Percentiles rank a stretch among this genome's conserved stretches.
Evolutionary conservation across 2,329 filamentous ascomycete genomes (phyloP).

Genomic region (Exophiala bonariae): DNA sequence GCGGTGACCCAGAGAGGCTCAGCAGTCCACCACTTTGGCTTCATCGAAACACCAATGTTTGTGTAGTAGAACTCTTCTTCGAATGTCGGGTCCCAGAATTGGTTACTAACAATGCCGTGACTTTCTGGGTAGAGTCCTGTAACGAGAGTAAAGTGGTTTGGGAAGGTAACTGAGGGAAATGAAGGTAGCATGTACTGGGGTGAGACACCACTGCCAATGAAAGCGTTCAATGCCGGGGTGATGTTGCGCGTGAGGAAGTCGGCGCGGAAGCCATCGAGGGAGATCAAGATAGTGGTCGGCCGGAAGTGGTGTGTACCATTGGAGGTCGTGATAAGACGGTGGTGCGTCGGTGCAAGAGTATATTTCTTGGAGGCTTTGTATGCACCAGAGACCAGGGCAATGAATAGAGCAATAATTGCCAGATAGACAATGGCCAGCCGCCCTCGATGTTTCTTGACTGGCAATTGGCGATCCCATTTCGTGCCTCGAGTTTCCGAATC

Average conservation of each 20-base stretch:
- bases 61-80: conserved; percentile 79
- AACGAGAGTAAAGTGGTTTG: conserved; percentile 90
- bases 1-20: conserved; percentile 94
- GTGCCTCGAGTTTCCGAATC: conserved; percentile 54
- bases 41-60: conserved; percentile 59
- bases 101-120: conserved; percentile 91
- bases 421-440: conserved; percentile 25
- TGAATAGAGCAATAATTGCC: conserved; percentile 53
- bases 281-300: conserved; percentile 90
- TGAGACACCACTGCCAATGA: conserved; percentile 81
- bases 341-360: conserved; percentile 24
- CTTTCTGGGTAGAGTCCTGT: conserved; percentile 91
- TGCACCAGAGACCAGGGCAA: conserved; percentile 56
- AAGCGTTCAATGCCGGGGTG: conserved; percentile 76
- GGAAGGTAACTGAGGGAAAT: conserved; percentile 95
- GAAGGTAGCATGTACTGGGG: conserved; percentile 91
- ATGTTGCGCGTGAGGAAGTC: conserved; percentile 84
- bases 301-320: conserved; percentile 90
- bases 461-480: conserved; percentile 33
- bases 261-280: conserved; percentile 91
- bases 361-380: conserved; percentile 53
- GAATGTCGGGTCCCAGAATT: conserved; percentile 82
- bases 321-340: conserved; percentile 41
- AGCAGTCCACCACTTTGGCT: conserved; percentile 90
- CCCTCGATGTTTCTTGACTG: conserved; percentile 28